Base-by-base conservation (phyloP, 2,329 filamentous ascomycete genomes). In the Fusarium neocosmosporiellum region DNA sequence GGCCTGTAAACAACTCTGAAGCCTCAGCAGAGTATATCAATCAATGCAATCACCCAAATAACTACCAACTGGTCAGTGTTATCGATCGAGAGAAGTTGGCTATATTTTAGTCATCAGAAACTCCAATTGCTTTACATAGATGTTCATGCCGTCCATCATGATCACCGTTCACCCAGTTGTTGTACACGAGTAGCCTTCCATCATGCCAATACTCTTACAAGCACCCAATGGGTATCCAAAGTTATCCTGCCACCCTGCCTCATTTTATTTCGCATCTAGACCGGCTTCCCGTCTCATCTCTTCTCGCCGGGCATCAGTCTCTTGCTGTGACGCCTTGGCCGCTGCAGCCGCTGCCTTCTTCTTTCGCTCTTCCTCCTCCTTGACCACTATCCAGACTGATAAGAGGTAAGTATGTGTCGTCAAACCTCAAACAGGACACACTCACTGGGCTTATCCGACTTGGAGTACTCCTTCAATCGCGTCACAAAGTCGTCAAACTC, bases 401-500 rank as follows among this genome's bases (percentile, higher is more conserved):
- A 60, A 5, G 13, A 10, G 22, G 55, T 78, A 36, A 78, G 75
- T 43, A 31, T 41, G 53, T 48, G 18, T 8, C n/a, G 16, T 36
- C 16, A 7, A 18, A 18, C 36, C n/a, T 16, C 29, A 18, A 36
- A 18, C 10, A 14, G 4, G 18, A 54, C 22, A 33, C 58, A 85
- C 92, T 69, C 87, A 97, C 95, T 97, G 48, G 94, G 94, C 84
- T 96, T 98, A 80, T 97, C 92, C 16, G 93, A 96, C 85, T 95
- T 97, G 29, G 94, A 93, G 81, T 95, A 94, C 77, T 96, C 90
- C 87, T 97, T 98, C 80, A 99, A 83, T 77, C 92, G 91, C 57
- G 80, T 88, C 31, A 98, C 93, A 79, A 98, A 98, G 64, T 95
- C 89, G 79, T 98, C 93, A 77, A 98, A 98, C 67, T 98, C 95